Base-by-base conservation (phyloP, 768 basidiomycete genomes). In the Boletus huronensis region DNA sequence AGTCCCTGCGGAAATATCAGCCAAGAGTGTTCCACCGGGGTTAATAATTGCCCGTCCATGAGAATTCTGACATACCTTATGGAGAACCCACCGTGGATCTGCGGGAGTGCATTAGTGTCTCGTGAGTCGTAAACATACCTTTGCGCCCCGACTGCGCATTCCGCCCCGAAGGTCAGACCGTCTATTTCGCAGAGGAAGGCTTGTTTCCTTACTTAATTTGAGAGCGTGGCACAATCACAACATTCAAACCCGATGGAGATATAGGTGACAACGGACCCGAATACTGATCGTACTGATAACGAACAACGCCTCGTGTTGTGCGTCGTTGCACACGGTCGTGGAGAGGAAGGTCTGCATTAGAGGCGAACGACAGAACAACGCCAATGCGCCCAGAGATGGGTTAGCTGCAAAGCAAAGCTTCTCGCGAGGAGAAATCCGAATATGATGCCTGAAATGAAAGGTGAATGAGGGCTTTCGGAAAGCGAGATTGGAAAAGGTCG, bases 51-150 rank as follows among this genome's bases (percentile, higher is more conserved):
- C 38, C 48, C 36, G 34, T 26, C 21, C 64, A 66, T 68, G 69
- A 60, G 66, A 66, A 68, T 49, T 47, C 21, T 52, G 53, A 51
- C 62, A 59, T 53, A 63, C 66, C 55, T 45, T 39, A 63, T 65
- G 52, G 54, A 52, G 35, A 52, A 11, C 39, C 36, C 29, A 61
- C 63, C 65, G 61, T 70, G 70, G 70, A 71, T 69, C 68, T 70
- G 61, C 58, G 59, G n/a, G 58, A 58, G 55, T 43, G 13, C 45
- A 55, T 41, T 45, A 25, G 44, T 34, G 39, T 29, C 25, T 38
- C 26, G 35, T 38, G 49, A 45, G 23, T 53, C 16, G 47, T 44
- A 23, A 42, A 49, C 58, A 50, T 48, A 40, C 36, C 45, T 40
- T 41, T 57, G 26, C 35, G 39, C 49, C 23, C 28, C 41, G 50